These are phyloP conservation scores for Harringtonia aguacate DNA, from an alignment of 2,329 filamentous ascomycete species.

Conservation along the genomic window DNA sequence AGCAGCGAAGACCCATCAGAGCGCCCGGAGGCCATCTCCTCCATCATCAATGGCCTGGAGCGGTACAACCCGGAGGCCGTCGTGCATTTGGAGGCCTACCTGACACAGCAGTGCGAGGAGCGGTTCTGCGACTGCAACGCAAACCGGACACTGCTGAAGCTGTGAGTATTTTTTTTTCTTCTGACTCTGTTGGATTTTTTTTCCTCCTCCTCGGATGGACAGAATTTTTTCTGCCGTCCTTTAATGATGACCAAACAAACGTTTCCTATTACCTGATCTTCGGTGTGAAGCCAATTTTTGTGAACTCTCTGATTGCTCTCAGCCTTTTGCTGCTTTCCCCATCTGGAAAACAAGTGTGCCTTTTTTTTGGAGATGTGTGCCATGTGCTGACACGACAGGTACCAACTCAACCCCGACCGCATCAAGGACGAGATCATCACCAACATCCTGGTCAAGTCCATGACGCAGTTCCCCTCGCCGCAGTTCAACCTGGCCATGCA, in stretches of 20 bases:
- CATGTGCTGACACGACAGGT: slow-evolving; percentile 47
- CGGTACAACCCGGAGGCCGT: slow-evolving; percentile 98
- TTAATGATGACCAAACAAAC: slow-evolving; percentile 72
- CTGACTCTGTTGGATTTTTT: no score
- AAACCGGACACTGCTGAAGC: slow-evolving; percentile 89
- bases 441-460: slow-evolving; percentile 96
- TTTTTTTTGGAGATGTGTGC: no score
- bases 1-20: slow-evolving; percentile 80
- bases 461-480: slow-evolving; percentile 92
- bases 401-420: slow-evolving; percentile 99
- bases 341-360: no score
- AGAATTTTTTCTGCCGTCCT: slow-evolving; percentile 3
- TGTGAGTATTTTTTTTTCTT: slow-evolving; percentile 54
- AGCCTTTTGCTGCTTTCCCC: slow-evolving; percentile 5
- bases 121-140: slow-evolving; percentile 93
- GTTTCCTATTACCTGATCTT: slow-evolving; percentile 98
- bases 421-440: slow-evolving; percentile 94
- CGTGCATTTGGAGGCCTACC: slow-evolving; percentile 84
- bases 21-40: slow-evolving; percentile 82
- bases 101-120: slow-evolving; percentile 88
- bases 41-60: slow-evolving; percentile 93
- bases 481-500: slow-evolving; percentile 93
- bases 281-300: slow-evolving; percentile 60
- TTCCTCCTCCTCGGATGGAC: no score
- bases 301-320: slow-evolving; percentile 56